Percentiles rank a stretch among this genome's conserved stretches.
Conservation (phyloP, 2,329 filamentous ascomycete genomes). For the Aurifilum marmelostoma region DNA sequence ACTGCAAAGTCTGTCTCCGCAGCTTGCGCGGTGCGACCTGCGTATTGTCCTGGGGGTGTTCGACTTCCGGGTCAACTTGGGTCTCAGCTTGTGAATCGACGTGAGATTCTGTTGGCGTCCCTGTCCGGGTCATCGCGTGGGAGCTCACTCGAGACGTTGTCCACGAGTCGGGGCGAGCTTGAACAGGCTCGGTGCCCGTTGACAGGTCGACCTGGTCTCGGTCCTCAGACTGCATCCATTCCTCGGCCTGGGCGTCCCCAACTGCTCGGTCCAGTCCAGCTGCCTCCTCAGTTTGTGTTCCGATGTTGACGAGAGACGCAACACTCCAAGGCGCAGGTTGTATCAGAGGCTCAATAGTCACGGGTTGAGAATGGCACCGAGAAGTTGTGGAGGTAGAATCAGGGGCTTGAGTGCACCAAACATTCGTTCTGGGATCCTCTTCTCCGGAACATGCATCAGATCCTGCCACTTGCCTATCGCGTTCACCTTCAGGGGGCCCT, state of each 20-base stretch:
- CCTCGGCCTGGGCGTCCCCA: not conserved
- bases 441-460: not conserved
- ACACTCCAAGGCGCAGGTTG: no score
- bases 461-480: not conserved
- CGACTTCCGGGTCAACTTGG: not conserved
- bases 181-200: not conserved
- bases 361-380: not conserved
- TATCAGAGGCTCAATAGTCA: not conserved
- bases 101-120: not conserved
- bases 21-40: not conserved
- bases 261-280: not conserved
- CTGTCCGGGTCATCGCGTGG: not conserved
- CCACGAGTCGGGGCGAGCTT: not conserved
- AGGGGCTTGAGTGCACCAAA: not conserved
- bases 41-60: not conserved
- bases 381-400: not conserved
- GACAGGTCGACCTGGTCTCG: not conserved
- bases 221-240: not conserved
- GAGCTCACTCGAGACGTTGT: not conserved
- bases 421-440: not conserved
- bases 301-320: not conserved
- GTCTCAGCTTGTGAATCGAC: not conserved
- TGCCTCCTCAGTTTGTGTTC: not conserved
- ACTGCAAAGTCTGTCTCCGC: not conserved
- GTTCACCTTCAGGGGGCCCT: no score